Base-by-base conservation (phyloP, 2,329 filamentous ascomycete genomes). In the Pseudogymnoascus sp. region DNA sequence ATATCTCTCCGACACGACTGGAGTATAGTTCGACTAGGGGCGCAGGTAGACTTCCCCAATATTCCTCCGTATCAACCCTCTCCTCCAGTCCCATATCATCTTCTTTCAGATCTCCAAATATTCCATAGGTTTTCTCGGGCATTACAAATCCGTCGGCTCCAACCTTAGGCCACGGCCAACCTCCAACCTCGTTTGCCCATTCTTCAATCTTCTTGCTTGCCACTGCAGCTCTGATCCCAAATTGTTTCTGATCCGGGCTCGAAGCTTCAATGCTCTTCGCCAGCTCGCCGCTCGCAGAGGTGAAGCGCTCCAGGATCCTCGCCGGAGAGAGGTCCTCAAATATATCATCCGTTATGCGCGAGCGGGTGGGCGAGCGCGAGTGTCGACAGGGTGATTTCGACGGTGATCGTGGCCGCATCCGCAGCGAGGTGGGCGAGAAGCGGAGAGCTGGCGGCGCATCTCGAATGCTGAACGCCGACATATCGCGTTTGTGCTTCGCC, bases 111-210 rank as follows among this genome's bases (percentile, higher is more conserved):
- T 59, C 60, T 36, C 36, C 58, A 51, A 72, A 13, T 15, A 33
- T 55, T 39, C 44, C n/a, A 15, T 15, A 39, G 2, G 15, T 59
- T 15, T 68, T 55, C 68, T 68, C 67, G 9, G 81, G 80, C 66
- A 75, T 72, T 68, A 83, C 78, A 64, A 87, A 88, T 6, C 84
- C 85, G 0, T 76, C 72, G 39, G 79, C 79, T 12, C 74, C 74
- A 3, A 74, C 69, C 1, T 75, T 69, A 1, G 84, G 80, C 85
- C 85, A 86, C 1, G 77, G 73, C 85, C 84, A 86, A 48, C 75
- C 71, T 48, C 77, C 76, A 39, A 94, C 78, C 76, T 94, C 90
- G n/a, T 84, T 78, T 27, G 89, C 79, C 90, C 90, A 94, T 70
- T 84, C 81, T 73, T 87, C 82, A 65, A 94, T 84, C 65, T 83